Conservation (phyloP, 1,284 basidiomycete species). For the Salmacisia buchloeana region DNA sequence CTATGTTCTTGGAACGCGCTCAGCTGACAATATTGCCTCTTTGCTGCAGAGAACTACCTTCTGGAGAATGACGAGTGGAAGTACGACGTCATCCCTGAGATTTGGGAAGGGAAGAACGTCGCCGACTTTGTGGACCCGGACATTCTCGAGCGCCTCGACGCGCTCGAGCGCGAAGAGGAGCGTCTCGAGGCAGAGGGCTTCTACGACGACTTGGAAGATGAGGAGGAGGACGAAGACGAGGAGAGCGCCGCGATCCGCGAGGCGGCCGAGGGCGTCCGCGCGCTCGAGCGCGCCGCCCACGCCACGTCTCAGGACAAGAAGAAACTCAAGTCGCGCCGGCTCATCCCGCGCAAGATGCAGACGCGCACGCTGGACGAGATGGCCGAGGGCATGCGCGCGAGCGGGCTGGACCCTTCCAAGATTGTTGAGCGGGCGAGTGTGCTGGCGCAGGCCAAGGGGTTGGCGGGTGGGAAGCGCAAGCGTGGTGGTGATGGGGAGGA, state of each 20-base stretch:
- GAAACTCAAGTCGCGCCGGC: constrained; percentile 78
- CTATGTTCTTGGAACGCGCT: neutral
- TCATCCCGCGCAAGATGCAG: constrained; percentile 68
- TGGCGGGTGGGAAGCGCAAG: constrained; percentile 63
- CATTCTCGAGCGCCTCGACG: constrained; percentile 91
- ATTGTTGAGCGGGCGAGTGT: constrained; percentile 81
- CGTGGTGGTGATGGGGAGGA: constrained; percentile 55
- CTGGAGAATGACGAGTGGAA: constrained; percentile 92
- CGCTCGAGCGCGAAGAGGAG: constrained; percentile 94
- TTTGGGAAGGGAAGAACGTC: constrained; percentile 96
- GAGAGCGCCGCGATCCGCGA: constrained; percentile 79
- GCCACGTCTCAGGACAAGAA: constrained; percentile 78
- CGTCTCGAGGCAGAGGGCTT: constrained; percentile 86
- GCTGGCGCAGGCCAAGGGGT: constrained; percentile 69
- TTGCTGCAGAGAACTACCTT: constrained; percentile 67
- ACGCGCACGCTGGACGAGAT: constrained; percentile 82
- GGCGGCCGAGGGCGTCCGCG: constrained; percentile 63
- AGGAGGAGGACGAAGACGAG: constrained; percentile 75
- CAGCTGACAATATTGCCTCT: neutral
- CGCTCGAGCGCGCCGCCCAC: constrained; percentile 65
- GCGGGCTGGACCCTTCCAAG: constrained; percentile 80
- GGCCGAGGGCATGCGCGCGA: constrained; percentile 70
- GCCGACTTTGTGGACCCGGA: constrained; percentile 99
- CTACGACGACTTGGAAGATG: constrained; percentile 76
- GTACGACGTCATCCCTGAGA: constrained; percentile 88